Percentiles rank a stretch among this genome's conserved stretches.
Conservation (phyloP, 2,329 filamentous ascomycete species). For the Alternaria triticina region DNA sequence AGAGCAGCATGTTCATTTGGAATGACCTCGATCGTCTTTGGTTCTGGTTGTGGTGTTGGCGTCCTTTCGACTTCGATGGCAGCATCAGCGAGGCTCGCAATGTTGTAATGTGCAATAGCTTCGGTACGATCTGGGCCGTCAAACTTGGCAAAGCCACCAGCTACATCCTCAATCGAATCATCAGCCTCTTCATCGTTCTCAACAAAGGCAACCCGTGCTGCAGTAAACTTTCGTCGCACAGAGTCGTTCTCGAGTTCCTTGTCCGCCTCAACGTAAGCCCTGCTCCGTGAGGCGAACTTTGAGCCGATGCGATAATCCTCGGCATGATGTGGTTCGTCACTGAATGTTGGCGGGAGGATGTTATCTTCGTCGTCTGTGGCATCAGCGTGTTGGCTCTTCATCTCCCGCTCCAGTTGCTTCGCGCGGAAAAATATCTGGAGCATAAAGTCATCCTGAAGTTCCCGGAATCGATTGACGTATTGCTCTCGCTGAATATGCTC, state of each 20-base stretch:
- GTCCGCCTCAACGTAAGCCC: conserved; percentile 50
- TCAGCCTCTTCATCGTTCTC: conserved; percentile 41
- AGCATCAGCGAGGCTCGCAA: conserved; percentile 43
- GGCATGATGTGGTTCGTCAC: conserved; percentile 32
- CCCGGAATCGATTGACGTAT: conserved; percentile 42
- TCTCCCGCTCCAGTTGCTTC: conserved; percentile 47
- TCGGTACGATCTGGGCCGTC: conserved; percentile 50
- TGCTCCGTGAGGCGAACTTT: conserved; percentile 50
- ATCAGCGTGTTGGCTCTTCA: conserved; percentile 42
- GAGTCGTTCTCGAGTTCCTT: conserved; percentile 42
- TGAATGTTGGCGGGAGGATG: conserved; percentile 41
- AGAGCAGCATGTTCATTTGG: conserved; percentile 52
- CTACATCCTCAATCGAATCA: conserved; percentile 34
- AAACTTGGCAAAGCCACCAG: conserved; percentile 50
- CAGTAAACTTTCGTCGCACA: conserved; percentile 30
- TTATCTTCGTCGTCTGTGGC: conserved; percentile 53
- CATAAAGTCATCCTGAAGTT: conserved; percentile 42
- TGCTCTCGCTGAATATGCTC: conserved; percentile 44
- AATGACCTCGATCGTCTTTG: conserved; percentile 31
- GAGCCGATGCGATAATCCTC: conserved; percentile 38
- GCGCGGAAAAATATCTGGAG: conserved; percentile 48
- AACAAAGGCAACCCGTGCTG: conserved; percentile 32
- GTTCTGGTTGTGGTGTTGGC: conserved; percentile 24
- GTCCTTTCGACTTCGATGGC: conserved; percentile 44
- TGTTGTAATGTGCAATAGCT: conserved; percentile 47